Conservation (phyloP, 441 rosid genomes). For the Euphorbia corollata region DNA sequence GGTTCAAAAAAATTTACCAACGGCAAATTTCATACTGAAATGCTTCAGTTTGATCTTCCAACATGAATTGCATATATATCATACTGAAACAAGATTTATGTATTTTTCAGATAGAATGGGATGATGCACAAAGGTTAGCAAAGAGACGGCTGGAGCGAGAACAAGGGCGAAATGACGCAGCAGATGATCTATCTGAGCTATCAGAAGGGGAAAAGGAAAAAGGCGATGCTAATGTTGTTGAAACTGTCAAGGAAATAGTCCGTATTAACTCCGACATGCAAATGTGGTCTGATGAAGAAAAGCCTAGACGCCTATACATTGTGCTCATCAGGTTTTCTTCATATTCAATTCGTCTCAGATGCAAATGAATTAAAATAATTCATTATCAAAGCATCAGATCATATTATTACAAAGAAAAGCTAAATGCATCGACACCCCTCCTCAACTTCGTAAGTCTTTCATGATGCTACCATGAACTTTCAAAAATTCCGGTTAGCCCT, state of each 20-base stretch:
- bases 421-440: too few species aligned
- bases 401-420: too few species aligned
- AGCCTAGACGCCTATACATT: slow-evolving; percentile 47
- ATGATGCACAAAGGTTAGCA: slow-evolving; percentile 56
- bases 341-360: not conserved
- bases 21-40: not conserved
- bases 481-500: too few species aligned
- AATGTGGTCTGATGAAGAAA: slow-evolving; percentile 46
- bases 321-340: slow-evolving; percentile 47
- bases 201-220: slow-evolving; percentile 84
- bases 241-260: slow-evolving; percentile 24
- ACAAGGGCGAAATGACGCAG: slow-evolving; percentile 75
- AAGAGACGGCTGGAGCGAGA: slow-evolving; percentile 60
- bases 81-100: not conserved
- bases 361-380: not conserved
- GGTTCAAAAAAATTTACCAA: not conserved
- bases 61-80: too few species aligned
- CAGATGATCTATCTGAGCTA: slow-evolving; percentile 63
- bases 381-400: too few species aligned
- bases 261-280: slow-evolving; percentile 46
- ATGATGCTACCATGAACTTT: too few species aligned
- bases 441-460: too few species aligned
- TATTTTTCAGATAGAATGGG: slow-evolving; percentile 59
- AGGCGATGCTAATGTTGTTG: slow-evolving; percentile 24
- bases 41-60: too few species aligned